Evolutionary conservation across 2,329 filamentous ascomycete species (phyloP).

Genomic region (Xylariaceae sp.): DNA sequence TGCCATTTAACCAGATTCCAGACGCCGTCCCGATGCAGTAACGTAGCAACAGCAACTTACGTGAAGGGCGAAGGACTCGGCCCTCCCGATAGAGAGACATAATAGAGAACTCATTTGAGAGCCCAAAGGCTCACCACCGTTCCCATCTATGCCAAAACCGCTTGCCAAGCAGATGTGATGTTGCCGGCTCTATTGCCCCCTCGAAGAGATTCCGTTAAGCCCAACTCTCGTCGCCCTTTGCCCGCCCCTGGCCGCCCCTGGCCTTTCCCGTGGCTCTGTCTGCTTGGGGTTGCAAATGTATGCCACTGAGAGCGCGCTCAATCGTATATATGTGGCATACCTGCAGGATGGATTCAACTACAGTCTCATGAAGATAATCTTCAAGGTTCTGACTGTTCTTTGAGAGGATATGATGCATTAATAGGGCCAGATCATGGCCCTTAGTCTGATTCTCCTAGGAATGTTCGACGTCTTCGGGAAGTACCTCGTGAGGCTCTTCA

Average conservation of each 20-base stretch:
- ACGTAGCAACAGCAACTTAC: not conserved
- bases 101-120: not conserved
- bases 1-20: not conserved
- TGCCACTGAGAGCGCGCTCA: not conserved
- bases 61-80: too few species aligned
- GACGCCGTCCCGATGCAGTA: slow-evolving; percentile 15
- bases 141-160: not conserved
- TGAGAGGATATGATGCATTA: too few species aligned
- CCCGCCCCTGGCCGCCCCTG: not conserved
- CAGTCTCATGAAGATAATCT: not conserved
- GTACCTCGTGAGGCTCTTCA: slow-evolving; percentile 54
- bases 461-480: slow-evolving; percentile 81
- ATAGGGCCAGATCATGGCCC: not conserved
- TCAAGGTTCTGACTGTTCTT: not conserved
- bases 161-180: not conserved
- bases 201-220: not conserved
- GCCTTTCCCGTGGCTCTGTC: not conserved
- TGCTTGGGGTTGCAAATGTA: not conserved
- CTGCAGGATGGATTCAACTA: not conserved
- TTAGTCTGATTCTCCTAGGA: slow-evolving; percentile 5
- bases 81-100: too few species aligned
- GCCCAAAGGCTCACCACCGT: not conserved
- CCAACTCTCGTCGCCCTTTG: not conserved
- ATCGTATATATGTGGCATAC: not conserved
- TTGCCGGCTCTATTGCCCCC: not conserved